phyloP scores from a whole-genome alignment of 768 basidiomycete genomes.

The Russula olivacea region DNA sequence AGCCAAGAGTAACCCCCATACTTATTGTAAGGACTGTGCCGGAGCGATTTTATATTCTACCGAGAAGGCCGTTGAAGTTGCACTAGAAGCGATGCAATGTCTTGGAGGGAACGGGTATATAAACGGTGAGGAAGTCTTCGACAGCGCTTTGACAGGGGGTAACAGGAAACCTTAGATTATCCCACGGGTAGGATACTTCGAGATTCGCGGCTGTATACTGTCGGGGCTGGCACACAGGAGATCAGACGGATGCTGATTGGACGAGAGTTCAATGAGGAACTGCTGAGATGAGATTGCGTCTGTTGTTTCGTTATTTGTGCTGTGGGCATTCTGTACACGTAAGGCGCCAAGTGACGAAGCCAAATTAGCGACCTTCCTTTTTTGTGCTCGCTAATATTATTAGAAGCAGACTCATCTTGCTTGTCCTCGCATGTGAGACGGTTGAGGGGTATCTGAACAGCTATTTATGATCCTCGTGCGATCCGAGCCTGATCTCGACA shows the following conservation, averaged over 20 bases:
- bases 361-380: too few species aligned
- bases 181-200: slow-evolving; percentile 82
- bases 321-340: too few species aligned
- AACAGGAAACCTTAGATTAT: slow-evolving; percentile 49
- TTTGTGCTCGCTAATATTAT: too few species aligned
- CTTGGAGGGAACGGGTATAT: slow-evolving; percentile 95
- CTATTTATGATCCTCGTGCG: too few species aligned
- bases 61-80: slow-evolving; percentile 86
- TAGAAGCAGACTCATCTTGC: too few species aligned
- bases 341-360: too few species aligned
- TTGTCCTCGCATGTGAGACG: too few species aligned
- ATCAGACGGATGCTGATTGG: slow-evolving; percentile 93
- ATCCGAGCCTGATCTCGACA: too few species aligned
- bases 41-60: slow-evolving; percentile 92
- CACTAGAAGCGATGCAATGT: slow-evolving; percentile 88
- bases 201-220: slow-evolving; percentile 84
- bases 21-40: slow-evolving; percentile 73
- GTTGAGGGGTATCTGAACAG: too few species aligned
- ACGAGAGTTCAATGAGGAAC: slow-evolving; percentile 80
- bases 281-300: slow-evolving; percentile 24
- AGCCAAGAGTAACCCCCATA: background rate
- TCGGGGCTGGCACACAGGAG: slow-evolving; percentile 97
- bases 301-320: background rate
- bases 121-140: slow-evolving; percentile 51
- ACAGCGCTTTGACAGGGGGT: background rate